Percentiles rank a stretch among this genome's conserved stretches.
Conservation (phyloP, 352 stramenopile genomes). For the Globisporangium sylvaticum region DNA sequence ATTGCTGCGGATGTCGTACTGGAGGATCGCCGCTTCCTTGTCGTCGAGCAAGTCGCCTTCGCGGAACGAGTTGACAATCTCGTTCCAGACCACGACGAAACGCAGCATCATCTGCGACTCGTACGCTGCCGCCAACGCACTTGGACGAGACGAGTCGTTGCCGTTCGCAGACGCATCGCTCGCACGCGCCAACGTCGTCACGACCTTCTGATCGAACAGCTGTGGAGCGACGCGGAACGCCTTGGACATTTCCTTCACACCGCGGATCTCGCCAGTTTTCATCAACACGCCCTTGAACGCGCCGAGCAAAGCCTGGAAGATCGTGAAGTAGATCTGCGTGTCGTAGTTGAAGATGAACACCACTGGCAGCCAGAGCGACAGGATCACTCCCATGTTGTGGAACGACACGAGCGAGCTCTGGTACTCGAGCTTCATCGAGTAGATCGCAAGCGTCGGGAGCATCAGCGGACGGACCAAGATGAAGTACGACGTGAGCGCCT, state of each 20-base stretch:
- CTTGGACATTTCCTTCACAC: constrained; percentile 70
- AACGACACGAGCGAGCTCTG: constrained; percentile 67
- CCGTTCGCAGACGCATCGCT: constrained; percentile 47
- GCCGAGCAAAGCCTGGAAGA: constrained; percentile 63
- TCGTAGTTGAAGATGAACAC: constrained; percentile 80
- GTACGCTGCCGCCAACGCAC: constrained; percentile 47
- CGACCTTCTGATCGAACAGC: constrained; percentile 78
- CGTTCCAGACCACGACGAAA: constrained; percentile 81
- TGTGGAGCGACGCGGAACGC: constrained; percentile 69
- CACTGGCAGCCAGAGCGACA: constrained; percentile 61
- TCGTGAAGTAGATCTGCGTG: constrained; percentile 79
- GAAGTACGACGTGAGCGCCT: constrained; percentile 63
- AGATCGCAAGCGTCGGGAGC: constrained; percentile 65
- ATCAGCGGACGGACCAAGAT: constrained; percentile 61
- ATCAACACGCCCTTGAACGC: constrained; percentile 65
- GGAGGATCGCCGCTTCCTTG: constrained; percentile 72
- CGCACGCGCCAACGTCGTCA: constrained; percentile 53
- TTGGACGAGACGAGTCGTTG: constrained; percentile 40
- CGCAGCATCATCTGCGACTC: constrained; percentile 81
- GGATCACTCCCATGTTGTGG: constrained; percentile 67
- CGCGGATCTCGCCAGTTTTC: constrained; percentile 72
- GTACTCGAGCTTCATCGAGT: constrained; percentile 66
- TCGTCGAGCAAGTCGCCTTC: constrained; percentile 71
- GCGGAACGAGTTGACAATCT: constrained; percentile 80
- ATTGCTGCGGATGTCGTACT: constrained; percentile 84